phyloP scores from a whole-genome alignment of 495 filamentous ascomycete genomes.

The Emericellopsis terricola region DNA sequence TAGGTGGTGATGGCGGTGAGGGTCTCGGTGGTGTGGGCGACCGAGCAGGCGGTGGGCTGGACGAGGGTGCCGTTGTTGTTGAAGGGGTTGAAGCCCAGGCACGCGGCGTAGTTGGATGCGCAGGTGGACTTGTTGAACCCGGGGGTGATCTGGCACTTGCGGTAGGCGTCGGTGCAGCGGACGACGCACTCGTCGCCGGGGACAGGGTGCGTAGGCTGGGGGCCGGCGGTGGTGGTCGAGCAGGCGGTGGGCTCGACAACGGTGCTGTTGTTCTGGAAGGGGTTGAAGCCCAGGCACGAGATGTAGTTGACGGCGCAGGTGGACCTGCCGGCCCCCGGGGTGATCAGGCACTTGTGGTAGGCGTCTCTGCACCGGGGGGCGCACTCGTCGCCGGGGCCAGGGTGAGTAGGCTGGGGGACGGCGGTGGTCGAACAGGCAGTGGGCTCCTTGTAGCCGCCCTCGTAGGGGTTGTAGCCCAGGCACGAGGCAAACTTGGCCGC shows the following conservation, averaged over 20 bases:
- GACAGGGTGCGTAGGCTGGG: too few relatives aligned
- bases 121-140: background rate
- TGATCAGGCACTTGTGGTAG: background rate
- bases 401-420: too few relatives aligned
- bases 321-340: background rate
- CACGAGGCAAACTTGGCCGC: background rate
- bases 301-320: background rate
- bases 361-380: background rate
- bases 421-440: background rate
- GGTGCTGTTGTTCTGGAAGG: too few relatives aligned
- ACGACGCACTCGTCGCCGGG: background rate
- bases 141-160: background rate
- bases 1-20: slow-evolving; percentile 69
- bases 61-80: background rate
- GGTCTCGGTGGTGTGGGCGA: slow-evolving; percentile 50
- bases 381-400: too few relatives aligned
- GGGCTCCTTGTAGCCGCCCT: background rate
- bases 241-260: too few relatives aligned
- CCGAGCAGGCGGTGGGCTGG: slow-evolving; percentile 3
- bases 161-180: background rate
- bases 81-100: slow-evolving; percentile 1
- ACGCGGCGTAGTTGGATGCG: background rate
- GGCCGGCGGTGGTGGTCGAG: too few relatives aligned
- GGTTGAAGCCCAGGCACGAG: slow-evolving; percentile 1
- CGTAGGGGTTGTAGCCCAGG: slow-evolving; percentile 1